Evolutionary conservation across 2,329 filamentous ascomycete genomes (phyloP).

Genomic region (Magnaporthiopsis rhizophila): DNA sequence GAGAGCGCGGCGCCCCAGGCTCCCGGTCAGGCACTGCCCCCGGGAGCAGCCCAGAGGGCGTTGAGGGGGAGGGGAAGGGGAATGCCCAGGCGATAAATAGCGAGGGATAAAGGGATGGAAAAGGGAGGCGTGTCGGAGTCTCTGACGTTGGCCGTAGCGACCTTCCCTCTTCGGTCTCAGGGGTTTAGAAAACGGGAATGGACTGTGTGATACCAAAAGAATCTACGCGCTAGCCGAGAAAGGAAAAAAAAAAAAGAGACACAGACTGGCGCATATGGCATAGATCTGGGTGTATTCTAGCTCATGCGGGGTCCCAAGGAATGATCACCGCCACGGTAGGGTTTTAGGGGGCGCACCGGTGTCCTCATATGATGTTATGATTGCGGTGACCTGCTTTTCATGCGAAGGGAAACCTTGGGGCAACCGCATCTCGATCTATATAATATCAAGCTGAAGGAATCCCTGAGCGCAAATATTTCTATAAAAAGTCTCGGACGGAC

Average conservation of each 20-base stretch:
- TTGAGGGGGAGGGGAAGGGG: conserved; percentile 75
- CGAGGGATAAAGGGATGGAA: background rate
- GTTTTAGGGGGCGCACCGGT: background rate
- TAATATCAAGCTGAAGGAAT: background rate
- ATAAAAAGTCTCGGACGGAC: no score
- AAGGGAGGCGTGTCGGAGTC: conserved; percentile 8
- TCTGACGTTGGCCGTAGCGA: background rate
- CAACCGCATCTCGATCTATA: background rate
- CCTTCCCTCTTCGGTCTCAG: background rate
- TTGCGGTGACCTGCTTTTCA: background rate
- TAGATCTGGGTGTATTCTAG: background rate
- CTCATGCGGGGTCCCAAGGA: background rate
- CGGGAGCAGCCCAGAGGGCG: conserved; percentile 81
- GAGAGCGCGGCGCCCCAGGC: conserved; percentile 80
- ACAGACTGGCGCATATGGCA: background rate
- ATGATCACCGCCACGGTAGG: background rate
- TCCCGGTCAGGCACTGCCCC: conserved; percentile 65
- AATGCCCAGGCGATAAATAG: conserved; percentile 70
- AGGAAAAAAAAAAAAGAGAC: background rate
- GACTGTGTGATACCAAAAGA: background rate
- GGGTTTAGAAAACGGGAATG: background rate
- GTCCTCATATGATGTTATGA: background rate
- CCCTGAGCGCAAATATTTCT: background rate
- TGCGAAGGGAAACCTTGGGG: background rate
- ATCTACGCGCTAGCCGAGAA: background rate